Conservation (phyloP, 129 eudicot genomes). For the Daucus carota region DH1_v3.0 NC_030387.2:40690001-40690500, state of each 20-base stretch:
- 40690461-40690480: conserved; percentile 66
- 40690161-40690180: conserved; percentile 47
- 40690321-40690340: background rate
- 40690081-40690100: conserved; percentile 45
- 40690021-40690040: background rate
- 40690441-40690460: conserved; percentile 29
- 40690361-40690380: background rate
- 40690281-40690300: background rate
- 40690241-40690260: background rate
- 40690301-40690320: background rate
- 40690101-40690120: conserved; percentile 48
- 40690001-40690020: background rate
- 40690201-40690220: background rate
- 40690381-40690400: background rate
- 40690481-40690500: conserved; percentile 54
- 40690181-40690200: conserved; percentile 78
- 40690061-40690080: background rate
- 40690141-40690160: conserved; percentile 69
- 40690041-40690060: background rate
- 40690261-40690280: background rate
- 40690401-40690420: background rate
- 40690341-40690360: background rate
- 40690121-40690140: conserved; percentile 38
- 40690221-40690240: background rate
- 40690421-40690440: background rate